Evolutionary conservation across 192 early-diverging fungal genomes (phyloP).

Genomic region (Entomortierella chlamydospora): DNA sequence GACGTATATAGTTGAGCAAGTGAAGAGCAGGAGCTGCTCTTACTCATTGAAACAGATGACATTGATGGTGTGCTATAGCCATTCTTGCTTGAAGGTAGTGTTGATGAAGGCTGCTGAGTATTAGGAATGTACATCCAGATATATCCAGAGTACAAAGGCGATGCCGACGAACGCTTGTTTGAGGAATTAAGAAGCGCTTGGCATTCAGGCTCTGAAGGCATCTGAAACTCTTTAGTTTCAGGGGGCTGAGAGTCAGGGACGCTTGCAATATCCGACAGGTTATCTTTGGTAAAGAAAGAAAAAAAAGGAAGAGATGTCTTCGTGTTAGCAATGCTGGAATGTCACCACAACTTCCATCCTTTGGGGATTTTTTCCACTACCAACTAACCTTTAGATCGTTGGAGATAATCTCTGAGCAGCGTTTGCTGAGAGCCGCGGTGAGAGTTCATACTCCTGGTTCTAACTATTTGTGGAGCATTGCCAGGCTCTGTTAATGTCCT

Average conservation of each 20-base stretch:
- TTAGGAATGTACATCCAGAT: constrained; percentile 47
- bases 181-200: constrained; percentile 1
- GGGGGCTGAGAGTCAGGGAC: background rate
- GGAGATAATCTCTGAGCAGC: constrained; percentile 3
- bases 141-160: constrained; percentile 26
- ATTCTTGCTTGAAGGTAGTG: background rate
- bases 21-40: constrained; percentile 9
- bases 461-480: background rate
- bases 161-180: background rate
- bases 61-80: background rate
- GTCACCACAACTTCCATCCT: no score
- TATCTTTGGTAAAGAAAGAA: background rate
- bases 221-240: background rate
- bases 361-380: background rate
- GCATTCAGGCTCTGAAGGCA: constrained; percentile 2
- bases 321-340: no score
- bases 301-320: no score
- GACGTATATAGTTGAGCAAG: background rate
- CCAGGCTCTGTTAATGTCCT: constrained; percentile 12
- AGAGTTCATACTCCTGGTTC: constrained; percentile 8
- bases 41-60: constrained; percentile 7
- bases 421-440: constrained; percentile 5
- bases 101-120: background rate
- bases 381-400: constrained; percentile 15
- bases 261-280: background rate